A percentile compares a stretch with the other conserved stretches of the same genome.
These are phyloP conservation scores for Avena eriantha DNA, from an alignment of 176 grass and related monocot genomes.

Conservation along the genomic window DNA sequence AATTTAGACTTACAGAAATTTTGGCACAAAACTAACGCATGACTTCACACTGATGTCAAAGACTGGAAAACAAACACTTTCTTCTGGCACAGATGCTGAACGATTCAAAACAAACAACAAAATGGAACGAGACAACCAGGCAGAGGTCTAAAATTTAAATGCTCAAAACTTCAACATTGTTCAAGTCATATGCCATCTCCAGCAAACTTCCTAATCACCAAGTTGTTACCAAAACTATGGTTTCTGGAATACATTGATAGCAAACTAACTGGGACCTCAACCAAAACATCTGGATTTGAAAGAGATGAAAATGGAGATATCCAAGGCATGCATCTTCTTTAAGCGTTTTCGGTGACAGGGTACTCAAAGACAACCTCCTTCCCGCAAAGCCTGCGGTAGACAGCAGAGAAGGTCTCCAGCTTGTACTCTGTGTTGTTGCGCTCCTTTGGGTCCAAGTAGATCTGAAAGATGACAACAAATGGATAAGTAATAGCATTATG, in stretches of 20 bases:
- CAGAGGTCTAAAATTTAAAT: slow-evolving; percentile 40
- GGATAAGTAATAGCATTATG: neutral
- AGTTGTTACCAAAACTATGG: slow-evolving; percentile 56
- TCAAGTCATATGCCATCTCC: slow-evolving; percentile 23
- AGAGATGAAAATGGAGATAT: slow-evolving; percentile 29
- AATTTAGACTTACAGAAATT: too few species aligned
- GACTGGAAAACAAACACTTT: too few species aligned
- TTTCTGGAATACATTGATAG: slow-evolving; percentile 41
- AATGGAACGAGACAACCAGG: too few species aligned
- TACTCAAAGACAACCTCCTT: slow-evolving; percentile 85
- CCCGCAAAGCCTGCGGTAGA: slow-evolving; percentile 88
- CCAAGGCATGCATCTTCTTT: slow-evolving; percentile 33
- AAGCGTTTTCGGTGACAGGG: slow-evolving; percentile 50
- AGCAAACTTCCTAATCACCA: slow-evolving; percentile 35
- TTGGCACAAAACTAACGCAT: too few species aligned
- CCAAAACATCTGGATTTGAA: slow-evolving; percentile 32
- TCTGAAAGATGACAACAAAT: slow-evolving; percentile 48
- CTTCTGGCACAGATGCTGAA: too few species aligned
- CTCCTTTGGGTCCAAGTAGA: slow-evolving; percentile 94
- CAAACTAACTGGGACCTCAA: slow-evolving; percentile 27
- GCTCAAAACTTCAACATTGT: slow-evolving; percentile 60
- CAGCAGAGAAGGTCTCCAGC: slow-evolving; percentile 85
- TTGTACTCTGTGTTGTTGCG: slow-evolving; percentile 97
- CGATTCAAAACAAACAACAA: too few species aligned
- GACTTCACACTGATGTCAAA: too few species aligned